Evolutionary conservation across 768 basidiomycete species (phyloP).

Genomic region (Leccinum uliginosum): DNA sequence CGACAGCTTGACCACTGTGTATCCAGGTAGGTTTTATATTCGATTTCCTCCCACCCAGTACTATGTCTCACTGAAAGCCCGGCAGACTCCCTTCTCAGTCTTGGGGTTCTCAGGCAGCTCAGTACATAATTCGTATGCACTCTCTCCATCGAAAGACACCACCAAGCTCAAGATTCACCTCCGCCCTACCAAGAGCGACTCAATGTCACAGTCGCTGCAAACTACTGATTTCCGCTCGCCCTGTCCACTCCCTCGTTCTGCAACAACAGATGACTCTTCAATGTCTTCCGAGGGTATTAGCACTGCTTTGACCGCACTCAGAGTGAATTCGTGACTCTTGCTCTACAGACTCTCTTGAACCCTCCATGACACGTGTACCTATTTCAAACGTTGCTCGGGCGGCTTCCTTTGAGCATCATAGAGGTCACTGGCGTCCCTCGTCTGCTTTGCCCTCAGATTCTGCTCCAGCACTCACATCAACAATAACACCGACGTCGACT

Average conservation of each 20-base stretch:
- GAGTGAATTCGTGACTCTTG: not conserved
- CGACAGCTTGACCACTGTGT: not conserved
- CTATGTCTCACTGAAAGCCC: not conserved
- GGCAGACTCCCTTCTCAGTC: not conserved
- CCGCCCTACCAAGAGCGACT: not conserved
- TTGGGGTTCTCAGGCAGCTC: not conserved
- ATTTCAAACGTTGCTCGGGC: not conserved
- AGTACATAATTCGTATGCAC: not conserved
- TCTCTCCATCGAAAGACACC: not conserved
- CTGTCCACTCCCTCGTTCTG: not conserved
- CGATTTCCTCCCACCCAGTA: not conserved
- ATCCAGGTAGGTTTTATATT: conserved; percentile 1
- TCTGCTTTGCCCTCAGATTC: not conserved
- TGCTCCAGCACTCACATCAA: not conserved
- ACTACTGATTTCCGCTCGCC: not conserved
- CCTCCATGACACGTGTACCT: not conserved
- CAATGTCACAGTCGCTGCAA: not conserved
- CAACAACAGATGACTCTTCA: not conserved
- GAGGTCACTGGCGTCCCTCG: not conserved
- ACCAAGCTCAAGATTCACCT: not conserved
- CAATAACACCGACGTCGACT: not conserved
- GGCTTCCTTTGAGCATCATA: not conserved
- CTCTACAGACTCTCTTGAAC: not conserved
- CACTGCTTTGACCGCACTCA: not conserved
- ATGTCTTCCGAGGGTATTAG: not conserved